Conservation (phyloP, 2,329 filamentous ascomycete genomes). For the Ascochyta pisi region DNA sequence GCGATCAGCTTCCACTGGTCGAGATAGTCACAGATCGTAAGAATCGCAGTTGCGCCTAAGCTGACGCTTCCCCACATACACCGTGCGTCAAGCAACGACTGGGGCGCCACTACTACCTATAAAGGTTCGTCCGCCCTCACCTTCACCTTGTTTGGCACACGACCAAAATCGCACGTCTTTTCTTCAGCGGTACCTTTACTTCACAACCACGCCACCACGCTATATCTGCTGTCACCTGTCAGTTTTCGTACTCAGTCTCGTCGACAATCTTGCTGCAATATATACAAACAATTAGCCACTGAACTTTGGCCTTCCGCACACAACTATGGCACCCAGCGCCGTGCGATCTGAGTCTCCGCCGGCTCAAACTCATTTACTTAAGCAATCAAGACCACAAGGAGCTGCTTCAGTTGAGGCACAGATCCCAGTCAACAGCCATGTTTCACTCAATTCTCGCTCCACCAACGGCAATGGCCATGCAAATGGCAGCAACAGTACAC, state of each 20-base stretch:
- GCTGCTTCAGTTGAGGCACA: conserved; percentile 33
- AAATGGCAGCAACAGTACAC: conserved; percentile 22
- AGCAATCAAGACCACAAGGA: conserved; percentile 29
- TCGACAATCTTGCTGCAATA: neutral
- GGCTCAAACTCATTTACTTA: conserved; percentile 23
- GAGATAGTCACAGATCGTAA: neutral
- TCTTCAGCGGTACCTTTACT: neutral
- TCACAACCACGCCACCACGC: neutral
- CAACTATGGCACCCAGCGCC: conserved; percentile 41
- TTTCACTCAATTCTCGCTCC: conserved; percentile 25
- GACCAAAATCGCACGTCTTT: neutral
- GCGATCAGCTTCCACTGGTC: conserved; percentile 11
- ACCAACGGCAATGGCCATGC: conserved; percentile 22
- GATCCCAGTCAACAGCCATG: conserved; percentile 22
- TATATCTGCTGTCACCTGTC: neutral
- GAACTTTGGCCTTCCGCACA: neutral
- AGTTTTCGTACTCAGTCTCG: neutral
- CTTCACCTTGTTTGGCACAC: conserved; percentile 13
- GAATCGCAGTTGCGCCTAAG: conserved; percentile 13
- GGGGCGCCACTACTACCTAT: conserved; percentile 22
- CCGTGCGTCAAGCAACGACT: conserved; percentile 16
- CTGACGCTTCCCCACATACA: conserved; percentile 30
- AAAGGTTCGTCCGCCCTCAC: conserved; percentile 22
- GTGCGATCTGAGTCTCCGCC: conserved; percentile 33
- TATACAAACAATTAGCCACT: neutral